Evolutionary conservation across 2,329 filamentous ascomycete species (phyloP), one percentile per base, ranked within the genome.

Genomic region (Gaeumannomyces tritici): DNA sequence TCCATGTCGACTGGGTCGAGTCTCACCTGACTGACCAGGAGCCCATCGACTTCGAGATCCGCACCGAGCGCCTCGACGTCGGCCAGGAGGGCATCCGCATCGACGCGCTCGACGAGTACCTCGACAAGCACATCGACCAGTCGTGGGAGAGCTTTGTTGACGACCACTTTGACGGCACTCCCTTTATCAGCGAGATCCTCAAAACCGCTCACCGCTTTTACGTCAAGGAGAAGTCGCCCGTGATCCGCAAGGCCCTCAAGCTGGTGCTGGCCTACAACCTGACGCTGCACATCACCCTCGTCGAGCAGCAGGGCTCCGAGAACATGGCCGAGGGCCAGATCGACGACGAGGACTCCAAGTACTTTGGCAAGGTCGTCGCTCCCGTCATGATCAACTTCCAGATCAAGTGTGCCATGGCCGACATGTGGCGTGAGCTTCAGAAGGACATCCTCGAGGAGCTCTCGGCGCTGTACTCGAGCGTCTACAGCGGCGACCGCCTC

Each of bases 371-470:
- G 80, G 93, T 89, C 47, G 87, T 96, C 66, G 93, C 93, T 21
- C 93, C 93, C 15, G 93, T 97, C 73, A 96, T 98, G 93, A 96
- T 98, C 84, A 98, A 97, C 81, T 97, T 97, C 85, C 91, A 97
- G 79, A 92, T 98, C 81, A 98, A 98, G 84, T 95, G 90, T 71
- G 93, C 93, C 62, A 88, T 98, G 78, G 93, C 93, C 67, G 92
- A 96, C 71, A 96, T 97, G 91, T 98, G 93, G 93, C 92, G 93
- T 67, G 93, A 96, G 75, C 82, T 98, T 63, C 93, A 97, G 75
- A 96, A 96, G 79, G 93, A 97, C 69, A 92, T 97, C 51, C 83
- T 98, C 2, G 93, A 96, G 78, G 93, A 98, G 79, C 84, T 98
- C 1, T 97, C 93, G 1, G 79, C 86, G 8, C 83, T 98, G 18